Evolutionary conservation across 2,329 filamentous ascomycete species (phyloP).

Genomic region (Furcasterigmium furcatum): DNA sequence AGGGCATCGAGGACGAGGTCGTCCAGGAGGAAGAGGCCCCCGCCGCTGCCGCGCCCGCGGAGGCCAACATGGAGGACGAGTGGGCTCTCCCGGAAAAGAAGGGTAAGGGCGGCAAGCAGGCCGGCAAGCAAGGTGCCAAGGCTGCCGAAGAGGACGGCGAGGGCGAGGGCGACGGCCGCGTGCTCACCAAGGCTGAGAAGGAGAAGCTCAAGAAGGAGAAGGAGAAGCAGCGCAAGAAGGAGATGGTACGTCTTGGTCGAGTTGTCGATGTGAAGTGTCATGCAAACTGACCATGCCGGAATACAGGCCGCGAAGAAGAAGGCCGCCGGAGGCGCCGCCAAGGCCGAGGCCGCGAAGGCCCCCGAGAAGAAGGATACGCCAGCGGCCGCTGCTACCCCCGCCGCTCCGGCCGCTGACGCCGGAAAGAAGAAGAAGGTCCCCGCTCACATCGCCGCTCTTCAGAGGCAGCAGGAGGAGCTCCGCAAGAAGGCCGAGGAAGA

Average conservation of each 20-base stretch:
- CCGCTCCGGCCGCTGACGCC: slow-evolving; percentile 43
- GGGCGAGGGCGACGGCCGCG: slow-evolving; percentile 56
- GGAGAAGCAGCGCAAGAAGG: slow-evolving; percentile 98
- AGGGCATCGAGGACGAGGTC: slow-evolving; percentile 67
- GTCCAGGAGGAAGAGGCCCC: slow-evolving; percentile 58
- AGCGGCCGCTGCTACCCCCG: slow-evolving; percentile 24
- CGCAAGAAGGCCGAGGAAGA: slow-evolving; percentile 62
- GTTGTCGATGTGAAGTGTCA: neutral
- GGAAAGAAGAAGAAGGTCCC: slow-evolving; percentile 88
- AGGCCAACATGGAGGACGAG: slow-evolving; percentile 81
- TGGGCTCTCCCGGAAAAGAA: slow-evolving; percentile 80
- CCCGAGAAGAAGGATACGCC: slow-evolving; percentile 46
- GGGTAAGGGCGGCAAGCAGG: slow-evolving; percentile 57
- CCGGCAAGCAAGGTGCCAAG: slow-evolving; percentile 35
- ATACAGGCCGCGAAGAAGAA: slow-evolving; percentile 84
- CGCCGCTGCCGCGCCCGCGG: slow-evolving; percentile 68
- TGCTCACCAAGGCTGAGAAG: slow-evolving; percentile 98
- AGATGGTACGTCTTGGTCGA: slow-evolving; percentile 61
- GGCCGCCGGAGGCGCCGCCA: slow-evolving; percentile 21
- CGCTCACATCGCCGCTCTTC: slow-evolving; percentile 66
- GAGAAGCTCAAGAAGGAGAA: slow-evolving; percentile 97
- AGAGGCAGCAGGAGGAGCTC: slow-evolving; percentile 82
- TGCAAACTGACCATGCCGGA: neutral
- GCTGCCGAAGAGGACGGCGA: slow-evolving; percentile 41
- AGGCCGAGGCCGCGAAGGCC: slow-evolving; percentile 53